phyloP scores from a whole-genome alignment of 345 rosid species.

The Clarkia xantiana region DNA sequence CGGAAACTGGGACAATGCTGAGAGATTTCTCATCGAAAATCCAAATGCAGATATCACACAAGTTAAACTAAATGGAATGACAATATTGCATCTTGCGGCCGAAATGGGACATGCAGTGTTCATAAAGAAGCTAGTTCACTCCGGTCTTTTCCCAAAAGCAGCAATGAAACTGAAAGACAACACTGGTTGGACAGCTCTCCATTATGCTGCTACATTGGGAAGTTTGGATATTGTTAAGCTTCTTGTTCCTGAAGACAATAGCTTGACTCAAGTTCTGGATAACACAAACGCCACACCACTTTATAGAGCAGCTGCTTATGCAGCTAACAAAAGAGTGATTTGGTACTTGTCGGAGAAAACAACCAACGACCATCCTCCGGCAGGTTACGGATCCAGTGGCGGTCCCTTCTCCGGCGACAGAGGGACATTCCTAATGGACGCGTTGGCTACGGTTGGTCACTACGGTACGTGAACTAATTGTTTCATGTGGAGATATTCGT shows the following conservation, averaged over 20 bases:
- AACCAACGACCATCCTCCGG: background rate
- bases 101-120: background rate
- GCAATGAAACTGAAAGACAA: background rate
- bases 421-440: too few relatives aligned
- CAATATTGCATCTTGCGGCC: conserved; percentile 8
- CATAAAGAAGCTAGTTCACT: background rate
- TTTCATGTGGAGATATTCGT: too few relatives aligned
- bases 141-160: background rate
- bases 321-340: background rate
- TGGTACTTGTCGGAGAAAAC: conserved; percentile 3
- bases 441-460: too few relatives aligned
- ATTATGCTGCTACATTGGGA: conserved; percentile 10
- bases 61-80: background rate
- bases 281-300: background rate
- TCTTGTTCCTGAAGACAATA: background rate
- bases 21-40: too few relatives aligned
- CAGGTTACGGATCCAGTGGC: too few relatives aligned
- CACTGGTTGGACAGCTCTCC: conserved; percentile 1
- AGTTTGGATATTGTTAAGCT: background rate
- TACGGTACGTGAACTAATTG: too few relatives aligned
- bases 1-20: too few relatives aligned
- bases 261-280: background rate
- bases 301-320: background rate
- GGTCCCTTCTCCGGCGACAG: too few relatives aligned
- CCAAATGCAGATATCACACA: background rate